A percentile compares a stretch with the other conserved stretches of the same genome.
Conservation (phyloP, 345 rosid genomes). For the Anacardium occidentale region DNA sequence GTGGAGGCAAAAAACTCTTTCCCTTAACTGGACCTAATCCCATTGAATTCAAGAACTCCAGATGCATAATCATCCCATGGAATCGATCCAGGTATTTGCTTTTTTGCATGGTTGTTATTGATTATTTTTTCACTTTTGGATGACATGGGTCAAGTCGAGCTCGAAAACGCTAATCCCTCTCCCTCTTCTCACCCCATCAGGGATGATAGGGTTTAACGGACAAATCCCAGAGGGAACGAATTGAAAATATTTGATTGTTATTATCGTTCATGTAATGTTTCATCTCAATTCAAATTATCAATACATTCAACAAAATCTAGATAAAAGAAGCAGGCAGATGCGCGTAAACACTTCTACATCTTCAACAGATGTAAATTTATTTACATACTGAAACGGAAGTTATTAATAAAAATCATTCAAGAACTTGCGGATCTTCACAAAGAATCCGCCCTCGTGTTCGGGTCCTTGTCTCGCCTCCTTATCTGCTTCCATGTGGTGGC, state of each 20-base stretch:
- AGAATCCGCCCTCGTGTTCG: conserved; percentile 22
- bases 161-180: too few species aligned
- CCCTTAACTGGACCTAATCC: conserved; percentile 79
- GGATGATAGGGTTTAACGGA: too few species aligned
- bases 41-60: conserved; percentile 71
- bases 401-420: conserved; percentile 30
- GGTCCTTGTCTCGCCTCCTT: conserved; percentile 2
- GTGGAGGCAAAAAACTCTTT: conserved; percentile 88
- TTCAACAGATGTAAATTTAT: conserved; percentile 11
- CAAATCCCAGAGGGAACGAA: too few species aligned
- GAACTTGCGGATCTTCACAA: conserved; percentile 46
- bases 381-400: neutral
- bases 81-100: too few species aligned
- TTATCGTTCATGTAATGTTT: conserved; percentile 13
- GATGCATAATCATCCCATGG: conserved; percentile 71
- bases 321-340: neutral
- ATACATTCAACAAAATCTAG: neutral
- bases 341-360: neutral
- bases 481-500: conserved; percentile 21
- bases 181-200: too few species aligned
- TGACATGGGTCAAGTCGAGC: conserved; percentile 49
- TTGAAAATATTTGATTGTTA: too few species aligned
- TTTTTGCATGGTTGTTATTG: too few species aligned
- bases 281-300: neutral
- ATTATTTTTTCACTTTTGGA: too few species aligned